A percentile compares a stretch with the other conserved stretches of the same genome.
Conservation (phyloP, 257 asterid species). For the Linaria vulgaris region DNA sequence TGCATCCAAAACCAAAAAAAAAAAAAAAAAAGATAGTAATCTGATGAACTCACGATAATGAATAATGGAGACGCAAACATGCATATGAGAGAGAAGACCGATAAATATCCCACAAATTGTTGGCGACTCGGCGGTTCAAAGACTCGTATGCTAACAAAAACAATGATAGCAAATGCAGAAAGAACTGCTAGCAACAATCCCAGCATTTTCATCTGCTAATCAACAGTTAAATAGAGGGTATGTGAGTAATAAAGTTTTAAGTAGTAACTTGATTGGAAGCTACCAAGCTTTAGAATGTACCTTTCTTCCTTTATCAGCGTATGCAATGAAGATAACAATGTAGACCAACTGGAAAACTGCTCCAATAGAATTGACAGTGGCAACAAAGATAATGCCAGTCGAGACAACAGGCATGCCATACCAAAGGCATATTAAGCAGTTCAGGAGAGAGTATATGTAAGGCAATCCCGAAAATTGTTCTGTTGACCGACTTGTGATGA, state of each 20-base stretch:
- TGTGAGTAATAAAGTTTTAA: neutral
- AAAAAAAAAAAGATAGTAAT: too few species aligned
- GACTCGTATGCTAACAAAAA: conserved; percentile 44
- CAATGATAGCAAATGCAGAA: conserved; percentile 45
- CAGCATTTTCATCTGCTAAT: conserved; percentile 51
- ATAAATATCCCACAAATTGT: conserved; percentile 69
- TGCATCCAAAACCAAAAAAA: too few species aligned
- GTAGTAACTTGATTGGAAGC: neutral
- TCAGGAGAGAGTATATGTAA: conserved; percentile 70
- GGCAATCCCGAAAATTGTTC: conserved; percentile 87
- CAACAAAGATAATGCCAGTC: conserved; percentile 59
- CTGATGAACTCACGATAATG: conserved; percentile 59
- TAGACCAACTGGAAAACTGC: conserved; percentile 69
- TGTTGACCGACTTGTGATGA: conserved; percentile 63
- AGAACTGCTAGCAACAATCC: conserved; percentile 51
- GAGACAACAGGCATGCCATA: conserved; percentile 76
- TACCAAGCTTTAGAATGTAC: conserved; percentile 26
- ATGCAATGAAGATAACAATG: conserved; percentile 47
- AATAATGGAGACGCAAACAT: conserved; percentile 91
- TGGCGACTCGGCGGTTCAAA: conserved; percentile 69
- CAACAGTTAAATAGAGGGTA: neutral
- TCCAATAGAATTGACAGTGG: conserved; percentile 76
- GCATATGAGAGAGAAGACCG: conserved; percentile 66
- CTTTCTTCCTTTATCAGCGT: conserved; percentile 55
- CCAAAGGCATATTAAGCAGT: conserved; percentile 88